These are phyloP conservation scores for Hemerocallis citrina DNA, from an alignment of 106 monocot species.

Conservation along the genomic window DNA sequence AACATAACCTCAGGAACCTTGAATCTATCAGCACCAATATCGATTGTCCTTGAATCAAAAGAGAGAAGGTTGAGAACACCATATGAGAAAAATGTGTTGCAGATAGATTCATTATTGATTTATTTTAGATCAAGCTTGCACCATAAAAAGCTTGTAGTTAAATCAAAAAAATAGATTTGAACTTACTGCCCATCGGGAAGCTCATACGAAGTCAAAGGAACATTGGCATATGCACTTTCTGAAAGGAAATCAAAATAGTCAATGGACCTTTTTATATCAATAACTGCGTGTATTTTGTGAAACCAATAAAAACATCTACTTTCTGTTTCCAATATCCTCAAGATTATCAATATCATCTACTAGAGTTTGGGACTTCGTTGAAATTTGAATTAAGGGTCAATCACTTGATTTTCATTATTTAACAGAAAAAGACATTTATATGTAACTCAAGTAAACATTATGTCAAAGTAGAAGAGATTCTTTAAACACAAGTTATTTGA, in stretches of 20 bases:
- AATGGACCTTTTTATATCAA: background rate
- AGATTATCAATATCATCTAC: too few relatives aligned
- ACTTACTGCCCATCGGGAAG: conserved; percentile 99
- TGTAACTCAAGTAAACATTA: too few relatives aligned
- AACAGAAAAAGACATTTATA: background rate
- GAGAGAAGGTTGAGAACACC: background rate
- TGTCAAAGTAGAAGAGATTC: too few relatives aligned
- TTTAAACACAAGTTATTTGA: too few relatives aligned
- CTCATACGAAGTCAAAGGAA: conserved; percentile 94
- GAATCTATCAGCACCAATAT: conserved; percentile 95
- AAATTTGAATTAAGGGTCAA: too few relatives aligned
- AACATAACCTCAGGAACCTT: conserved; percentile 95
- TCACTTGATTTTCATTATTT: background rate
- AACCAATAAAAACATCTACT: background rate
- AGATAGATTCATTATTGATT: background rate
- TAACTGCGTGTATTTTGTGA: background rate
- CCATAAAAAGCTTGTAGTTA: background rate
- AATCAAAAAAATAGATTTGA: background rate
- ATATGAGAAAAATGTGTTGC: background rate
- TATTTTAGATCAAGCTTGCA: background rate
- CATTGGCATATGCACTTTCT: conserved; percentile 89
- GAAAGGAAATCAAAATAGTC: conserved; percentile 11
- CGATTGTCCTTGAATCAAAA: conserved; percentile 89
- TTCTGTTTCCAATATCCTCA: background rate
- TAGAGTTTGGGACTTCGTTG: too few relatives aligned